phyloP scores from a whole-genome alignment of 2,329 filamentous ascomycete species.

The Aspergillus eucalypticola region DNA sequence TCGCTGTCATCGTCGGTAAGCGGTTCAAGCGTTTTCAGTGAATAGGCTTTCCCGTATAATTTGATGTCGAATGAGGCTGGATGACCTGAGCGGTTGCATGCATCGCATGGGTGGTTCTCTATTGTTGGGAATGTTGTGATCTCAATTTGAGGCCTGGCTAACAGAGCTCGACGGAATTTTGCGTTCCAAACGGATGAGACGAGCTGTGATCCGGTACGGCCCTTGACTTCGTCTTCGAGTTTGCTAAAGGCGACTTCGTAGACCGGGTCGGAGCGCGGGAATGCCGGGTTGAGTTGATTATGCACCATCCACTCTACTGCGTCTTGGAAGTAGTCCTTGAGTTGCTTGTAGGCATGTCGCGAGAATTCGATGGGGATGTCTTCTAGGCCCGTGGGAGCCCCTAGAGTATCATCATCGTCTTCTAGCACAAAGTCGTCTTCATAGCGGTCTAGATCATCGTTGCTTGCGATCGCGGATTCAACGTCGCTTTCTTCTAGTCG shows the following conservation, averaged over 20 bases:
- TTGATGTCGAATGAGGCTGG: conserved; percentile 65
- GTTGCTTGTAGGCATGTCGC: conserved; percentile 63
- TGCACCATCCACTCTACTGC: conserved; percentile 81
- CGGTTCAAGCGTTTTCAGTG: conserved; percentile 65
- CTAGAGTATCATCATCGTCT: conserved; percentile 61
- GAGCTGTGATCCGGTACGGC: conserved; percentile 69
- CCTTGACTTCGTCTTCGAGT: conserved; percentile 69
- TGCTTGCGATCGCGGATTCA: conserved; percentile 28
- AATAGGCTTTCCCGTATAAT: conserved; percentile 67
- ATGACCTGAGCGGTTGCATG: conserved; percentile 70
- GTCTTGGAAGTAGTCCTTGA: conserved; percentile 71
- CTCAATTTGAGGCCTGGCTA: conserved; percentile 64
- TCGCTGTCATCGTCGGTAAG: conserved; percentile 53
- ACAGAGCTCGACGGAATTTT: conserved; percentile 66
- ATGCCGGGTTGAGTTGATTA: conserved; percentile 72
- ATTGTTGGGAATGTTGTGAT: conserved; percentile 48
- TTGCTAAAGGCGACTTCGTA: conserved; percentile 71
- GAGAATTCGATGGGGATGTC: conserved; percentile 71
- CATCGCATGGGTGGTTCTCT: conserved; percentile 60
- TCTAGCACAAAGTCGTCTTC: conserved; percentile 67
- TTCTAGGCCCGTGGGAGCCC: conserved; percentile 53
- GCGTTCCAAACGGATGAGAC: conserved; percentile 69
- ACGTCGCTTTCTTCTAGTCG: conserved; percentile 32
- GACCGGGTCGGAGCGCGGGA: conserved; percentile 62
- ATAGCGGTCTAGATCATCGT: conserved; percentile 55